phyloP scores from a whole-genome alignment of 106 monocot species.

The Dioscorea zingiberensis region DNA sequence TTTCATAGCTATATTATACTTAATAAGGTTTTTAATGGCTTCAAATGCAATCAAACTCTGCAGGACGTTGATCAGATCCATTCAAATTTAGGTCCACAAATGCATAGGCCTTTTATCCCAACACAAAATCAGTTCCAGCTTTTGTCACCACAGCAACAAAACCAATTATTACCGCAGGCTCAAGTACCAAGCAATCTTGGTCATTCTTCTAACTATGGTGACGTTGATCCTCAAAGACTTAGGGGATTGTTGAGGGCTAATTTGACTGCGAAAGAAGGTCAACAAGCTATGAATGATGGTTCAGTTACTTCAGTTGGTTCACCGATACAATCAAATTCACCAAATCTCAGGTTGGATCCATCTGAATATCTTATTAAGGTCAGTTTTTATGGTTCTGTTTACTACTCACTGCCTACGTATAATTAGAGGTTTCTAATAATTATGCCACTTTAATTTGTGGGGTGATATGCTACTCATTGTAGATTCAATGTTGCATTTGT shows the following conservation, averaged over 20 bases:
- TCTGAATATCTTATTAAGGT: constrained; percentile 58
- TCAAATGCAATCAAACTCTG: too few relatives aligned
- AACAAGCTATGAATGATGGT: constrained; percentile 46
- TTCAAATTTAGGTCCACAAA: constrained; percentile 38
- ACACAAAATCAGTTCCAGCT: constrained; percentile 63
- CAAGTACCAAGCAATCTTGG: constrained; percentile 75
- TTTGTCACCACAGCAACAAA: constrained; percentile 73
- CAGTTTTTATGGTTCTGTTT: constrained; percentile 15
- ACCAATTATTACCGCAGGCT: constrained; percentile 27
- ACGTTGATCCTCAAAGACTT: constrained; percentile 39
- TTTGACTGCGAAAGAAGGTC: constrained; percentile 51
- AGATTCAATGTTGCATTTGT: too few relatives aligned
- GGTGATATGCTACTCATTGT: too few relatives aligned
- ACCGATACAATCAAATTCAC: constrained; percentile 75
- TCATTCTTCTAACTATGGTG: constrained; percentile 20
- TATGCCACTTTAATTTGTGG: too few relatives aligned
- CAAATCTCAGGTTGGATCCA: constrained; percentile 75
- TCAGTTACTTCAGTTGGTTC: constrained; percentile 57
- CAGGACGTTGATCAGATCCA: constrained; percentile 83
- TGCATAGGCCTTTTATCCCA: constrained; percentile 79
- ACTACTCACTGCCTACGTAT: too few relatives aligned
- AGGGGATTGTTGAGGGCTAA: constrained; percentile 32
- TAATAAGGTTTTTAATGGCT: too few relatives aligned
- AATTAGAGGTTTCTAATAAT: too few relatives aligned
- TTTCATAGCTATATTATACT: too few relatives aligned